Evolutionary conservation across 2,329 filamentous ascomycete species (phyloP).

Genomic region (Fusarium coicis): DNA sequence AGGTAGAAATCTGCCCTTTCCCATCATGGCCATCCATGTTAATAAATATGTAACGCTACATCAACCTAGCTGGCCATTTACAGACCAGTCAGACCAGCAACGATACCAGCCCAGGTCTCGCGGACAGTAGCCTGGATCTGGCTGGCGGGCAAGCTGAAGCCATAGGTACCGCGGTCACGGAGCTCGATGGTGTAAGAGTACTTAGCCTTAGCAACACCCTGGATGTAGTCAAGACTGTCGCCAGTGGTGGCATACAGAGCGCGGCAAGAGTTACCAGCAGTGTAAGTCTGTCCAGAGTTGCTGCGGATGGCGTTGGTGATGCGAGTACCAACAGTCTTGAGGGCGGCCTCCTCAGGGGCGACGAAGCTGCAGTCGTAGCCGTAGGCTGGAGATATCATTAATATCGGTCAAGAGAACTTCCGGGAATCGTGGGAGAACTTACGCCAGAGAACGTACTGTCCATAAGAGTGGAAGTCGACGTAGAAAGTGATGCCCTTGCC

Average conservation of each 20-base stretch:
- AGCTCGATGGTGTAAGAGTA: conserved; percentile 57
- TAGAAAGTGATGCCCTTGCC: conserved; percentile 64
- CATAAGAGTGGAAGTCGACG: conserved; percentile 74
- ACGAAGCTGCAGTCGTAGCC: conserved; percentile 30
- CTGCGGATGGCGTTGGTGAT: conserved; percentile 16
- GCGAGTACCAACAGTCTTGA: conserved; percentile 16
- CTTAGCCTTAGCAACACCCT: conserved; percentile 55
- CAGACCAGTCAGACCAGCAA: conserved; percentile 16
- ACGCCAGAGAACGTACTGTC: conserved; percentile 66
- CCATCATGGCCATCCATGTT: not conserved
- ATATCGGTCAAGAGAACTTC: conserved; percentile 49
- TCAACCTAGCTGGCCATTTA: accelerated
- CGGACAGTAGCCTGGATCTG: conserved; percentile 50
- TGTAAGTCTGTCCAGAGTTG: conserved; percentile 28
- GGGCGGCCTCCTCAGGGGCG: conserved; percentile 23
- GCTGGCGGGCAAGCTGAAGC: conserved; percentile 56
- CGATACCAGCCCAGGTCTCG: conserved; percentile 30
- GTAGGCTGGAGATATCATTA: conserved; percentile 59
- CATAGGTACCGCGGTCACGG: conserved; percentile 48
- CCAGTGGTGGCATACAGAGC: conserved; percentile 69
- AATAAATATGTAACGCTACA: accelerated
- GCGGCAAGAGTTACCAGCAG: conserved; percentile 63
- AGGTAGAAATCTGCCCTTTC: not conserved
- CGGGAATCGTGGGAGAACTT: conserved; percentile 59
- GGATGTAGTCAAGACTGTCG: conserved; percentile 57